Conservation (phyloP, 371 early-diverging fungal genomes). For the Mortierella sp. region DNA sequence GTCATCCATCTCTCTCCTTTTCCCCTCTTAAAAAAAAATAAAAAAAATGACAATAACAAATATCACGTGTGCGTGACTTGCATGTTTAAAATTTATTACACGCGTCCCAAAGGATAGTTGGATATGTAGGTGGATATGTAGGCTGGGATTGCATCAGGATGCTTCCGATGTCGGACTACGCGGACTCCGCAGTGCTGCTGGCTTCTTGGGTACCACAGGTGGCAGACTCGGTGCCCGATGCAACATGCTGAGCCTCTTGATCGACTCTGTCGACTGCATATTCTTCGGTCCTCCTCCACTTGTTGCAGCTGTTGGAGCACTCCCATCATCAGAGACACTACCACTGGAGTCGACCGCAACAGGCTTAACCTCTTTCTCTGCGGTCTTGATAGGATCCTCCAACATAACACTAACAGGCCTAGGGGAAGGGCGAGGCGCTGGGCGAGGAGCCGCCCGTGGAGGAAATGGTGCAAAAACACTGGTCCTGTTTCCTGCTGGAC, state of each 20-base stretch:
- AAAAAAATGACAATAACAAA: slow-evolving; percentile 20
- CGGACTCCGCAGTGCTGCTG: slow-evolving; percentile 20
- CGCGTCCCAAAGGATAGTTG: too few species aligned
- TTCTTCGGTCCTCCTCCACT: neutral
- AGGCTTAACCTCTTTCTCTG: too few species aligned
- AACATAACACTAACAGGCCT: too few species aligned
- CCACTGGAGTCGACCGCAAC: too few species aligned
- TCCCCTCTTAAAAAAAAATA: neutral
- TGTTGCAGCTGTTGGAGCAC: too few species aligned
- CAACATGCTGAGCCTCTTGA: slow-evolving; percentile 3
- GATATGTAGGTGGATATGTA: too few species aligned
- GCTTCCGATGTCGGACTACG: slow-evolving; percentile 4
- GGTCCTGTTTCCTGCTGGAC: neutral
- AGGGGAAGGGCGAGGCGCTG: slow-evolving; percentile 24
- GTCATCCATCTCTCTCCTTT: too few species aligned
- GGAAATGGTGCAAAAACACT: slow-evolving; percentile 30
- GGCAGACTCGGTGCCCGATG: slow-evolving; percentile 10
- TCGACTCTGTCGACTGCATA: neutral
- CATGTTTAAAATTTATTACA: too few species aligned
- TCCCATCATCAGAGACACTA: too few species aligned
- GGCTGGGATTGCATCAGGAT: too few species aligned
- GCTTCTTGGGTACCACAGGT: slow-evolving; percentile 45
- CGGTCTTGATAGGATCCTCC: too few species aligned
- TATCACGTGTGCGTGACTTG: too few species aligned
- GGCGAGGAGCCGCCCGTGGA: slow-evolving; percentile 20